Evolutionary conservation across 139 green algal genomes (phyloP), one percentile per base, ranked within the genome.

Genomic region (Auxenochlorella protothecoides): DNA sequence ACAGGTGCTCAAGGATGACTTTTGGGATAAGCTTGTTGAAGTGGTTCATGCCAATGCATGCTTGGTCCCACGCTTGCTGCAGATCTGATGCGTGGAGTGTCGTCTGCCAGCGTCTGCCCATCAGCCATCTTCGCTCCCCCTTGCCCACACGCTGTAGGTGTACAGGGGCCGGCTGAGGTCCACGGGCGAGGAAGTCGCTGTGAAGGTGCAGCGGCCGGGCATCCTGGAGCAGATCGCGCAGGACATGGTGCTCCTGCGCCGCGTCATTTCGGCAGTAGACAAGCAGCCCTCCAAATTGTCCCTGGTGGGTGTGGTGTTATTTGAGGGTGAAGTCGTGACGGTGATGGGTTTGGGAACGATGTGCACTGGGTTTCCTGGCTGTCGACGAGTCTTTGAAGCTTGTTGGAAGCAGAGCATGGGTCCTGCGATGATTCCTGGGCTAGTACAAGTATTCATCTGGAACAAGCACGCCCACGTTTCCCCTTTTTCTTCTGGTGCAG

Each of bases 161-260:
- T 96, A 97, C 85, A 85, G 80, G 59, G 92, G 79, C 0, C 59
- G 67, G n/a, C 77, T 97, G 71, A 66, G 73, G 6, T 55, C 68
- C 6, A 95, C 81, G 4, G 94, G 94, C 3, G 83, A 94, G 69
- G 27, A 74, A 16, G 94, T 98, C 16, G 94, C 94, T 0, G 86
- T 98, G 52, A 98, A 98, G 86, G 93, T 98, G 62, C 94, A 98
- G 88, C 83, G 93, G 56, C 93, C 93, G 4, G 85, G 85, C 63
- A 96, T 98, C 60, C 85, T 83, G 7, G 93, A 96, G 71, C 81
- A 71, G 80, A 97, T 98, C 59, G 91, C 91, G 3, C 73, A 96
- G 10, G 92, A 97, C 85, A 85, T 85, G 80, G 81, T 97, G 68
- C 85, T 98, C 81, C 86, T 97, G 73, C 78, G 92, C 5, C 69